Evolutionary conservation across 2,329 filamentous ascomycete genomes (phyloP).

Genomic region (Xylaria sp.): DNA sequence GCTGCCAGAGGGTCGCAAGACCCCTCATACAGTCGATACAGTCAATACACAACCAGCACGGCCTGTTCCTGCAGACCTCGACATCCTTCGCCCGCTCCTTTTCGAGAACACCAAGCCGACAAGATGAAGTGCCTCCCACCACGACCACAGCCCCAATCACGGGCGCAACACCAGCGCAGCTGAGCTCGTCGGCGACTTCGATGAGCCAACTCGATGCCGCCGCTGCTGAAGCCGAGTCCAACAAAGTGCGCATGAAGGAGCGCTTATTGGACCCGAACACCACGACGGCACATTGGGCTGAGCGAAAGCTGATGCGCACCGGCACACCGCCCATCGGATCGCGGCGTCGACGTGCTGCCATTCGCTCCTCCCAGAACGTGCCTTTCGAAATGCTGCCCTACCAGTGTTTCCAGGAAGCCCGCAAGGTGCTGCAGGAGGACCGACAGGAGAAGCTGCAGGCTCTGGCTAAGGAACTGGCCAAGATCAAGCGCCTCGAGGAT

Average conservation of each 20-base stretch:
- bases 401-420: slow-evolving; percentile 97
- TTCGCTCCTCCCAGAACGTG: slow-evolving; percentile 72
- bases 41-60: slow-evolving; percentile 57
- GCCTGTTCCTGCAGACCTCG: slow-evolving; percentile 43
- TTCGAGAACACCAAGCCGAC: slow-evolving; percentile 51
- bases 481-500: slow-evolving; percentile 74
- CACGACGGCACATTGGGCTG: slow-evolving; percentile 71
- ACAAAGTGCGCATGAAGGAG: slow-evolving; percentile 48
- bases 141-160: slow-evolving; percentile 37
- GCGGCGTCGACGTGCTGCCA: slow-evolving; percentile 80
- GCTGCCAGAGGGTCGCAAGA: slow-evolving; percentile 67
- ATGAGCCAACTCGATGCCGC: slow-evolving; percentile 37
- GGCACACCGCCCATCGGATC: slow-evolving; percentile 83
- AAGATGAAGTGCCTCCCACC: slow-evolving; percentile 49
- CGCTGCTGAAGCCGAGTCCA: slow-evolving; percentile 17
- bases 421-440: slow-evolving; percentile 83
- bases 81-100: slow-evolving; percentile 51
- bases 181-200: slow-evolving; percentile 27
- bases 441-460: slow-evolving; percentile 81
- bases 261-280: slow-evolving; percentile 72
- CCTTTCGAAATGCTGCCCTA: slow-evolving; percentile 96
- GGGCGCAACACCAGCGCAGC: slow-evolving; percentile 43
- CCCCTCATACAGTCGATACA: slow-evolving; percentile 61
- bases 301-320: slow-evolving; percentile 74
- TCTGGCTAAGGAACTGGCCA: slow-evolving; percentile 74